Conservation (phyloP, 2,329 filamentous ascomycete genomes). For the Mycosphaerella sp. region DNA sequence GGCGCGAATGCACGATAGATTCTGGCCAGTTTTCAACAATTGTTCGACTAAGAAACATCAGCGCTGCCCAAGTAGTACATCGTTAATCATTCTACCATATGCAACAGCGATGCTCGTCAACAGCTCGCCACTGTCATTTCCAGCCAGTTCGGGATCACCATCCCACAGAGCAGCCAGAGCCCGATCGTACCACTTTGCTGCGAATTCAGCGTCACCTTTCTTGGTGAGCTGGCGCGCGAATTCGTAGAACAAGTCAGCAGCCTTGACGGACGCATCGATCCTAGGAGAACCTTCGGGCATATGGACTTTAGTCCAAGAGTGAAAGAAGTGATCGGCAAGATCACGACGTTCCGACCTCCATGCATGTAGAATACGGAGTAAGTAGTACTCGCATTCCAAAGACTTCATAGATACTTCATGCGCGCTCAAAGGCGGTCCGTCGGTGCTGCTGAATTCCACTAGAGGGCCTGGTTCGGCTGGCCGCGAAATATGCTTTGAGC, state of each 20-base stretch:
- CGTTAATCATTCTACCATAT: constrained; percentile 28
- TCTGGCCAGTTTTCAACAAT: constrained; percentile 35
- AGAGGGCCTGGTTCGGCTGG: constrained; percentile 6
- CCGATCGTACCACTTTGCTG: constrained; percentile 67
- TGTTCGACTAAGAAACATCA: constrained; percentile 14
- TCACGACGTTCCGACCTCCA: constrained; percentile 69
- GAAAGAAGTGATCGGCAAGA: constrained; percentile 71
- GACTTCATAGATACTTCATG: constrained; percentile 33
- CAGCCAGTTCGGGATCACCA: constrained; percentile 48
- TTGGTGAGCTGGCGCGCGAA: constrained; percentile 51
- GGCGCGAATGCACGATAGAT: constrained; percentile 47
- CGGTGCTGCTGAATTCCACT: constrained; percentile 14
- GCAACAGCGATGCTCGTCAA: constrained; percentile 59
- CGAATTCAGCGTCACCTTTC: constrained; percentile 48
- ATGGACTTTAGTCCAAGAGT: constrained; percentile 43
- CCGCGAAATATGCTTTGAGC: constrained; percentile 45
- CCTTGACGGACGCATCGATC: constrained; percentile 47
- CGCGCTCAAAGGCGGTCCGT: constrained; percentile 17
- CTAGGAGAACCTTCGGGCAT: constrained; percentile 39
- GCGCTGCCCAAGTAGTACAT: neutral
- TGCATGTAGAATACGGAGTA: constrained; percentile 62
- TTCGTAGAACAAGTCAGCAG: constrained; percentile 63
- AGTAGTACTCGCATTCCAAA: constrained; percentile 57
- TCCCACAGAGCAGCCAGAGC: constrained; percentile 54
- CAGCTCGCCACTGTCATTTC: constrained; percentile 57